phyloP scores from a whole-genome alignment of 2,329 filamentous ascomycete genomes.

The Hypocreales sp. region DNA sequence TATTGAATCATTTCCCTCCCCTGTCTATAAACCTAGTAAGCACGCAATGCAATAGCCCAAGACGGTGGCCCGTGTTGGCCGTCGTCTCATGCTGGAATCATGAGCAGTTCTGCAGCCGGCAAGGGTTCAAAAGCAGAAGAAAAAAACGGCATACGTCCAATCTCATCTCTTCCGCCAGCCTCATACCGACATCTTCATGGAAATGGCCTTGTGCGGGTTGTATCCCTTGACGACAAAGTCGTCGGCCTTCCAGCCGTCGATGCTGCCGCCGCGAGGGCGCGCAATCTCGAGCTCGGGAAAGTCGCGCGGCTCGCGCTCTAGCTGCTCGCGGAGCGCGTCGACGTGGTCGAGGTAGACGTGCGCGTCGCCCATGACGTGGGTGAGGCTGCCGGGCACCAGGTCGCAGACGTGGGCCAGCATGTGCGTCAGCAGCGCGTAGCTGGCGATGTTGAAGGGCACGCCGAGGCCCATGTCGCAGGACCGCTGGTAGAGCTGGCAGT shows the following conservation, averaged over 20 bases:
- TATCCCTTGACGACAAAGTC: constrained; percentile 84
- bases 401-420: constrained; percentile 86
- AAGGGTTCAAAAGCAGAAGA: too few relatives aligned
- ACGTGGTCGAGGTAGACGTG: constrained; percentile 92
- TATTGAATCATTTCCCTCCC: too few relatives aligned
- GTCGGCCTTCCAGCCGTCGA: constrained; percentile 81
- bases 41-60: too few relatives aligned
- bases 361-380: constrained; percentile 96
- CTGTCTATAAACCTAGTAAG: too few relatives aligned
- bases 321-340: constrained; percentile 68
- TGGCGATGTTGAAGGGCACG: constrained; percentile 95
- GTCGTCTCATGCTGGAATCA: too few relatives aligned
- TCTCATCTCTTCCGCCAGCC: too few relatives aligned
- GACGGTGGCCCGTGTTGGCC: too few relatives aligned
- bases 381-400: constrained; percentile 70
- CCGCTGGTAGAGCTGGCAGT: constrained; percentile 84
- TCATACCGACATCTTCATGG: constrained; percentile 97
- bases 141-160: too few relatives aligned
- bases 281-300: constrained; percentile 70
- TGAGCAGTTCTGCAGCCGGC: too few relatives aligned
- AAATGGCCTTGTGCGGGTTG: constrained; percentile 76
- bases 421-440: constrained; percentile 84
- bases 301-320: constrained; percentile 61
- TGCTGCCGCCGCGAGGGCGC: constrained; percentile 51
- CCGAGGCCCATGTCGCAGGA: constrained; percentile 95